These are phyloP conservation scores for Pharnaceum exiguum DNA, from an alignment of 148 eudicot species.

Conservation along the genomic window DNA sequence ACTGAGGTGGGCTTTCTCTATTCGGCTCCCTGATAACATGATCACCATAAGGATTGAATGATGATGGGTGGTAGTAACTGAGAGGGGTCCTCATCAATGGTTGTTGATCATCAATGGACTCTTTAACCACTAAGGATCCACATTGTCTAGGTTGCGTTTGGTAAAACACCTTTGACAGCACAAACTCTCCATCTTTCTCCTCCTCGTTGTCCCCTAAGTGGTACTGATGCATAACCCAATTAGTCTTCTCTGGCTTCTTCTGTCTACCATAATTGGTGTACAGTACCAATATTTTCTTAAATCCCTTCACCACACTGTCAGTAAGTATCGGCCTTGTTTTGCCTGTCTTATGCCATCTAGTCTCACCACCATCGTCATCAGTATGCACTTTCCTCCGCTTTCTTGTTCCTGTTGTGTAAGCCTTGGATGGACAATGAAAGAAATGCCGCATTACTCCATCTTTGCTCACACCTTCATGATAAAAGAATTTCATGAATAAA, in stretches of 20 bases:
- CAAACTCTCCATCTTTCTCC: conserved; percentile 85
- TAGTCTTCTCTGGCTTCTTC: conserved; percentile 85
- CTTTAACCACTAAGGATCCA: conserved; percentile 29
- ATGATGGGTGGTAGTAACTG: conserved; percentile 32
- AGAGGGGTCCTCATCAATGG: conserved; percentile 15
- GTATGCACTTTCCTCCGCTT: conserved; percentile 81
- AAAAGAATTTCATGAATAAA: neutral
- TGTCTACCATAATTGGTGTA: conserved; percentile 90
- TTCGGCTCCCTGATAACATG: conserved; percentile 19
- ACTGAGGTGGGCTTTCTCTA: conserved; percentile 38
- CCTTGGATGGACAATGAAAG: conserved; percentile 90
- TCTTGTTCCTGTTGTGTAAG: conserved; percentile 93
- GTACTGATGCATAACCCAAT: conserved; percentile 99
- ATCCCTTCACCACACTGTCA: conserved; percentile 50
- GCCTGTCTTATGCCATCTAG: conserved; percentile 98
- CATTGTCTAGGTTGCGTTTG: conserved; percentile 95
- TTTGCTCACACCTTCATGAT: conserved; percentile 64
- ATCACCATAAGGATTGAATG: conserved; percentile 36
- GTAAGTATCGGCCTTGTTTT: conserved; percentile 65
- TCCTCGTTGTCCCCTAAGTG: conserved; percentile 79
- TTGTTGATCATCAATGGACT: neutral
- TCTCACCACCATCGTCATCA: conserved; percentile 62
- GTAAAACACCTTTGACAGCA: conserved; percentile 82
- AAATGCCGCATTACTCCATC: conserved; percentile 86
- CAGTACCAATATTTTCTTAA: conserved; percentile 85